Percentiles rank a stretch among this genome's conserved stretches.
phyloP scores from a whole-genome alignment of 2,329 filamentous ascomycete species.

The Penicillium polonicum region DNA sequence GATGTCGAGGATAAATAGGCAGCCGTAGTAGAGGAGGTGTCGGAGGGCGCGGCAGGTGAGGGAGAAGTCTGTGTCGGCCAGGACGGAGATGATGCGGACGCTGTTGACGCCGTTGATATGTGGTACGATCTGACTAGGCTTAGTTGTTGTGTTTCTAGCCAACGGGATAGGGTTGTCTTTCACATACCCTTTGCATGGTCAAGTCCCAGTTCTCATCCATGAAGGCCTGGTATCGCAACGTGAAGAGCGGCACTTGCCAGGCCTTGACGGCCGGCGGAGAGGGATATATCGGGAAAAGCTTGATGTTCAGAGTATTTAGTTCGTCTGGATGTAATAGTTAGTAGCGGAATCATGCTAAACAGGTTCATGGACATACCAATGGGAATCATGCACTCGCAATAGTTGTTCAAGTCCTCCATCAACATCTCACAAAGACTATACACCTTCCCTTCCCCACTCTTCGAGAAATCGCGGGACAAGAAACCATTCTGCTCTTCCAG shows the following conservation, averaged over 20 bases:
- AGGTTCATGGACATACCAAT: slow-evolving; percentile 63
- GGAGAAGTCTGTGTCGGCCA: slow-evolving; percentile 81
- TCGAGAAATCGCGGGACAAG: slow-evolving; percentile 52
- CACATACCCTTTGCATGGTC: slow-evolving; percentile 49
- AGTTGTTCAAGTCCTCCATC: slow-evolving; percentile 92
- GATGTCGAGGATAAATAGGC: slow-evolving; percentile 84
- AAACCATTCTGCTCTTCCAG: slow-evolving; percentile 91
- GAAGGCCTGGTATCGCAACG: slow-evolving; percentile 54
- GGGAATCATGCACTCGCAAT: slow-evolving; percentile 97
- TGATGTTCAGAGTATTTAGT: slow-evolving; percentile 92
- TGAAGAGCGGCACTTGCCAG: slow-evolving; percentile 86
- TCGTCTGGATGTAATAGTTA: slow-evolving; percentile 60
- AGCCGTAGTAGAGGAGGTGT: slow-evolving; percentile 91
- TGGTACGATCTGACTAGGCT: slow-evolving; percentile 62
- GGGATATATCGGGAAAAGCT: slow-evolving; percentile 81
- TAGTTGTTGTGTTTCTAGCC: background rate
- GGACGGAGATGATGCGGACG: slow-evolving; percentile 78
- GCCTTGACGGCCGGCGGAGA: slow-evolving; percentile 74
- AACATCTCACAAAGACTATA: slow-evolving; percentile 78
- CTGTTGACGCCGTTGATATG: slow-evolving; percentile 90
- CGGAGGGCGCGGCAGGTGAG: slow-evolving; percentile 83
- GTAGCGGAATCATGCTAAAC: background rate
- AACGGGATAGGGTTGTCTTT: background rate
- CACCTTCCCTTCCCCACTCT: slow-evolving; percentile 51
- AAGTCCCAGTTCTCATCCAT: slow-evolving; percentile 57